Percentiles rank a stretch among this genome's conserved stretches.
phyloP scores from a whole-genome alignment of 2,329 filamentous ascomycete genomes.

The Verruconis gallopava region DNA sequence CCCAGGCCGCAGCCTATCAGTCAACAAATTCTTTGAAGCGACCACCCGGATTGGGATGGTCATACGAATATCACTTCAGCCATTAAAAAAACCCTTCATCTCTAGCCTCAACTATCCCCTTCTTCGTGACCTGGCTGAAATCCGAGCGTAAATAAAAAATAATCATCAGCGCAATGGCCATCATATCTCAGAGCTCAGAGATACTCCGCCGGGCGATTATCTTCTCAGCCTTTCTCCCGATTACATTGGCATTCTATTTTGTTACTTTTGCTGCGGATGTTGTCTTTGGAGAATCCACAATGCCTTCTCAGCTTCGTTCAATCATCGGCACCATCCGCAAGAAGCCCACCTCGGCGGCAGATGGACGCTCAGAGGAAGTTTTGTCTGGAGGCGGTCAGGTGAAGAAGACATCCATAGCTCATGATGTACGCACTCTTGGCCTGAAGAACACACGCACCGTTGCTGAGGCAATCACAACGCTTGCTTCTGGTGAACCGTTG shows the following conservation, averaged over 20 bases:
- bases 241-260: background rate
- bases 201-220: background rate
- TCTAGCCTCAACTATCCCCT: no score
- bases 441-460: conserved; percentile 28
- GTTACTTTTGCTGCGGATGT: background rate
- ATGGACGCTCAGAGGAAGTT: conserved; percentile 21
- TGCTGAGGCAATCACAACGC: conserved; percentile 27
- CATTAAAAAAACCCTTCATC: no score
- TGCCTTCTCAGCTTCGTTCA: conserved; percentile 25
- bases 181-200: background rate
- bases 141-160: no score
- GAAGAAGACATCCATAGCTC: conserved; percentile 28
- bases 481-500: conserved; percentile 33
- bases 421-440: conserved; percentile 28
- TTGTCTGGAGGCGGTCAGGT: conserved; percentile 15
- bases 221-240: background rate
- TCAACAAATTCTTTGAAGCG: no score
- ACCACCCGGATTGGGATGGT: background rate
- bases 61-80: background rate
- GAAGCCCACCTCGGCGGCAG: conserved; percentile 34
- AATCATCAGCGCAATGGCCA: background rate
- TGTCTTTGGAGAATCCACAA: conserved; percentile 2
- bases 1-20: no score
- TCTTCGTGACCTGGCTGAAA: no score
- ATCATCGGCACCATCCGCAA: conserved; percentile 33